phyloP scores from a whole-genome alignment of 2,329 filamentous ascomycete species.

The Calycina marina region DNA sequence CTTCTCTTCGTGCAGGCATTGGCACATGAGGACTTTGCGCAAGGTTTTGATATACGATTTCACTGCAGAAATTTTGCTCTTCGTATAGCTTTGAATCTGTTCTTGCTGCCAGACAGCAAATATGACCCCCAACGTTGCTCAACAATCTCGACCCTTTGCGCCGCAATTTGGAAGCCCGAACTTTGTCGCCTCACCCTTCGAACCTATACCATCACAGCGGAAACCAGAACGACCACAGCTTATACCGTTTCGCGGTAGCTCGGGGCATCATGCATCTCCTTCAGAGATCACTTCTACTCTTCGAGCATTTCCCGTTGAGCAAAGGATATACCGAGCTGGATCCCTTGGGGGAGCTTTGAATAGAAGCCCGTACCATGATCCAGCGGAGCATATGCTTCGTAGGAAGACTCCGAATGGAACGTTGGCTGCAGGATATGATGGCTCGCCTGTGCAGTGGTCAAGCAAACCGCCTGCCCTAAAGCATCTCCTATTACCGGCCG shows the following conservation, averaged over 20 bases:
- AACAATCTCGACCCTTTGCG: conserved; percentile 24
- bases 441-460: conserved; percentile 57
- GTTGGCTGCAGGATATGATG: conserved; percentile 81
- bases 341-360: conserved; percentile 5
- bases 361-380: conserved; percentile 16
- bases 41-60: too few species aligned
- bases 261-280: too few species aligned
- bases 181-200: conserved; percentile 17
- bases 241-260: conserved; percentile 18
- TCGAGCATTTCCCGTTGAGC: conserved; percentile 17
- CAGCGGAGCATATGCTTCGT: conserved; percentile 63
- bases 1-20: conserved; percentile 23
- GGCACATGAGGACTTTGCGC: conserved; percentile 18
- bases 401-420: conserved; percentile 94
- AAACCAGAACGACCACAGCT: conserved; percentile 11
- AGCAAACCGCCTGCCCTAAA: conserved; percentile 66
- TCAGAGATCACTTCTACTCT: conserved; percentile 13
- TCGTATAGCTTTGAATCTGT: conserved; percentile 10
- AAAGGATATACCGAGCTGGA: conserved; percentile 9
- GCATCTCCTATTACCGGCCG: conserved; percentile 60
- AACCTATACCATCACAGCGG: conserved; percentile 10
- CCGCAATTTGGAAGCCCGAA: conserved; percentile 15
- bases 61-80: too few species aligned
- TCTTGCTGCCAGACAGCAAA: conserved; percentile 17
- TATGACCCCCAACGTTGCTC: conserved; percentile 34